These are phyloP conservation scores for Aspergillus candidus DNA, from an alignment of 2,329 filamentous ascomycete species.

Conservation along the genomic window DNA sequence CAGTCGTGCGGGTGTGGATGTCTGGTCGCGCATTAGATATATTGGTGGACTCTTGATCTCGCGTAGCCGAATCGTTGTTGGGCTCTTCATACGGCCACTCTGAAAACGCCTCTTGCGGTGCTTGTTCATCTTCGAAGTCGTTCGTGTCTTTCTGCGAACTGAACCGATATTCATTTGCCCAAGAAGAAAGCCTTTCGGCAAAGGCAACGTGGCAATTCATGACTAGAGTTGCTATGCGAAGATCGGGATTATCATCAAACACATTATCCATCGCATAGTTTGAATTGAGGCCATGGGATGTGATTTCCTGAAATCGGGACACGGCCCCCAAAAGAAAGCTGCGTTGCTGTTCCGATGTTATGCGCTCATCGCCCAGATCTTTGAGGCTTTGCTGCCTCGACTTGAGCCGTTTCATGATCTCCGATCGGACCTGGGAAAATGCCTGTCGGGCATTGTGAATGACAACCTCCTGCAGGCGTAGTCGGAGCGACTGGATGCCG, in stretches of 20 bases:
- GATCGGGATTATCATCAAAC: conserved; percentile 26
- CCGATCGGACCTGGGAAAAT: conserved; percentile 36
- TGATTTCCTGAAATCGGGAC: conserved; percentile 33
- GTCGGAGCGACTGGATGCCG: conserved; percentile 38
- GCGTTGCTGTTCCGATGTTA: conserved; percentile 27
- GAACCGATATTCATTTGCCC: conserved; percentile 18
- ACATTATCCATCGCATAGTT: conserved; percentile 31
- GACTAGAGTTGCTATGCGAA: conserved; percentile 32
- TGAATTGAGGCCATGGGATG: conserved; percentile 28
- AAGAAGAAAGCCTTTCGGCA: conserved; percentile 13
- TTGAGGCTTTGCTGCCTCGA: conserved; percentile 22
- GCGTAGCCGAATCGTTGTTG: no score
- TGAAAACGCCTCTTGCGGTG: no score
- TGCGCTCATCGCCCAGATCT: conserved; percentile 30
- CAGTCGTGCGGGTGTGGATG: conserved; percentile 2
- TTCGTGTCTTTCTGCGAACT: no score
- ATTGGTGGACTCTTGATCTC: no score
- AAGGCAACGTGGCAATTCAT: conserved; percentile 23
- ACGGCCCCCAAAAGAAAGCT: conserved; percentile 34
- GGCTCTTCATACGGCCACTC: no score
- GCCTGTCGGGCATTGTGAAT: conserved; percentile 39
- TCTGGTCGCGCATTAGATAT: no score
- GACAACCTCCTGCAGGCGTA: conserved; percentile 39
- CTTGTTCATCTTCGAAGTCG: no score
- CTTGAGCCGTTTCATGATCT: conserved; percentile 31